Evolutionary conservation across 176 grass and related monocot genomes (phyloP).

Genomic region (Cenchrus purpureus): DNA sequence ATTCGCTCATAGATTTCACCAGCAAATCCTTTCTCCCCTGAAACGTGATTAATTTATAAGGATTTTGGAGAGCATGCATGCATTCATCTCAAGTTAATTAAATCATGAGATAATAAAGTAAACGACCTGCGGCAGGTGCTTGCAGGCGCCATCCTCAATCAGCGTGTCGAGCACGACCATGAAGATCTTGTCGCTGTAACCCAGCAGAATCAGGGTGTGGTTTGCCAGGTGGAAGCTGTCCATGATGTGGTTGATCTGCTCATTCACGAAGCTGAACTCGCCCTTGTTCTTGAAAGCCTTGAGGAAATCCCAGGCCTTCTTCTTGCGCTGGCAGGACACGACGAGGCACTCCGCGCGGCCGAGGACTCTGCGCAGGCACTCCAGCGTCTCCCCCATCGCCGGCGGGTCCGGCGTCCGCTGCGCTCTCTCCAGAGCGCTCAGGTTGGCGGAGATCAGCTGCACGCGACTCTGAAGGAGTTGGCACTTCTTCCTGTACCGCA

Average conservation of each 20-base stretch:
- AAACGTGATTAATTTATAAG: neutral
- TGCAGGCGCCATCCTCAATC: neutral
- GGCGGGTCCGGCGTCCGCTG: no score
- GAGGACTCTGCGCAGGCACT: neutral
- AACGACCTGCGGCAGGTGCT: no score
- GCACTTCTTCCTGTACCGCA: no score
- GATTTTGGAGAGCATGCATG: neutral
- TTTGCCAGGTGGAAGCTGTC: neutral
- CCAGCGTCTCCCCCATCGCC: neutral
- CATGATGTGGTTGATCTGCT: neutral
- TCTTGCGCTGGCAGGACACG: neutral
- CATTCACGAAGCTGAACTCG: neutral
- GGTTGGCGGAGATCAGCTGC: no score
- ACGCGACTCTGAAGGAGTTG: no score
- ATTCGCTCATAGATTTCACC: neutral
- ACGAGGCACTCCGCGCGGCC: neutral
- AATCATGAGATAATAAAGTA: no score
- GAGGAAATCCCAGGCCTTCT: neutral
- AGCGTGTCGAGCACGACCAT: neutral
- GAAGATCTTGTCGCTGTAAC: neutral
- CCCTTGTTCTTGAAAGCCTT: neutral
- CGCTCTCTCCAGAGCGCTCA: no score
- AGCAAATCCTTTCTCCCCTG: neutral
- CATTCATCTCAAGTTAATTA: neutral
- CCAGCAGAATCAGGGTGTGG: neutral